These are phyloP conservation scores for Gaultheria prostrata DNA, from an alignment of 148 eudicot genomes.

Conservation along the genomic window DNA sequence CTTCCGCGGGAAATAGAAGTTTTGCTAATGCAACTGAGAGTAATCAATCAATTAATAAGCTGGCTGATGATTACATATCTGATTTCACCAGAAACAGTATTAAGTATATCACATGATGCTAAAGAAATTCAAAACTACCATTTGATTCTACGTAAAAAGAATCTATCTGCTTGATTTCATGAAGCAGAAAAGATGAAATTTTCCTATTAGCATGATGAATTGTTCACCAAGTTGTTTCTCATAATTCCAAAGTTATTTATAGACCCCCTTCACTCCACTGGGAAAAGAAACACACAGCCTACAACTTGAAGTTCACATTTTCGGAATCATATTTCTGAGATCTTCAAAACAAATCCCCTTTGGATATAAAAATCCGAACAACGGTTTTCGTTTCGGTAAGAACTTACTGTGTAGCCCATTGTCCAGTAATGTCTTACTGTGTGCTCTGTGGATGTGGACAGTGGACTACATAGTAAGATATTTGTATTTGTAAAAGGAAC, in stretches of 20 bases:
- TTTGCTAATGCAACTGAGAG: slow-evolving; percentile 76
- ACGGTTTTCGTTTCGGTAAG: neutral
- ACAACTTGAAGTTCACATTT: neutral
- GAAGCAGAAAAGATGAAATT: too few species aligned
- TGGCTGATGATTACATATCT: neutral
- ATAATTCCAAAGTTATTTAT: neutral
- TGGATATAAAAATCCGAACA: neutral
- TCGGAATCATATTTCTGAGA: neutral
- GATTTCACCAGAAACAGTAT: neutral
- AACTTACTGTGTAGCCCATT: neutral
- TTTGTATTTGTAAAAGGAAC: neutral
- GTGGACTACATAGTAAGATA: neutral
- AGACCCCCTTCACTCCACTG: neutral
- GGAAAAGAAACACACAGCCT: neutral
- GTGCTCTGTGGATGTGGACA: neutral
- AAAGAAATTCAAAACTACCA: neutral
- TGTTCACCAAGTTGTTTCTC: neutral
- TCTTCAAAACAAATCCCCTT: neutral
- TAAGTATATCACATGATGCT: neutral
- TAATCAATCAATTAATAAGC: neutral
- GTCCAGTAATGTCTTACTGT: neutral
- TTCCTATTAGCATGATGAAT: neutral
- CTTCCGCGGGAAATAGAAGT: slow-evolving; percentile 79
- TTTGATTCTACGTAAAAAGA: neutral
- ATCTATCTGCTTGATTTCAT: neutral